A percentile compares a stretch with the other conserved stretches of the same genome.
Evolutionary conservation across 169 alveolate species (phyloP).

Genomic region (Cryptosporidium felis): DNA sequence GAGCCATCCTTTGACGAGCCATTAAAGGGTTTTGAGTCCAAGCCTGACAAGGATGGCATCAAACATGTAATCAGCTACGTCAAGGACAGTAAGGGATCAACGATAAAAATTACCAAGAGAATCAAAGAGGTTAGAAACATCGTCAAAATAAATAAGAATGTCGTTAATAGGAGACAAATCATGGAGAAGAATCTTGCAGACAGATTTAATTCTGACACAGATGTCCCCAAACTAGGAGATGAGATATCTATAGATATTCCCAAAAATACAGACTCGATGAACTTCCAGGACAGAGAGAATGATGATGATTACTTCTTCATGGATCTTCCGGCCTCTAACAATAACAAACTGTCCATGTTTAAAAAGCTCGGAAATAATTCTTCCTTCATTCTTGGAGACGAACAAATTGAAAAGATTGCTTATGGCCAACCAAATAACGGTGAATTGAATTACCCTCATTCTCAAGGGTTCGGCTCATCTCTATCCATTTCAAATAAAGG

Average conservation of each 20-base stretch:
- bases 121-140: constrained; percentile 39
- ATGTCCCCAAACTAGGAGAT: constrained; percentile 72
- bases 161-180: constrained; percentile 15
- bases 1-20: constrained; percentile 70
- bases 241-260: constrained; percentile 78
- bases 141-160: constrained; percentile 31
- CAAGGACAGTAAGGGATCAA: constrained; percentile 50
- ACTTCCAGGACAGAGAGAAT: constrained; percentile 71
- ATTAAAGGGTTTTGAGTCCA: constrained; percentile 65
- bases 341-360: constrained; percentile 14
- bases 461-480: neutral
- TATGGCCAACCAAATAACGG: constrained; percentile 72
- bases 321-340: constrained; percentile 39
- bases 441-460: neutral
- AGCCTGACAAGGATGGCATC: constrained; percentile 68
- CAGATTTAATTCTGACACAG: constrained; percentile 62
- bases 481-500: neutral
- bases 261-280: constrained; percentile 67
- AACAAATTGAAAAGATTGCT: constrained; percentile 70
- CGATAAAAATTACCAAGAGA: constrained; percentile 45
- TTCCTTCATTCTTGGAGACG: constrained; percentile 73
- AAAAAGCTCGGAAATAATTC: constrained; percentile 76
- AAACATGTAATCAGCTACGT: constrained; percentile 62
- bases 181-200: constrained; percentile 50
- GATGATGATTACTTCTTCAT: constrained; percentile 76